These are phyloP conservation scores for Gamsiella multidivaricata DNA, from an alignment of 192 early-diverging fungal species.

Conservation along the genomic window DNA sequence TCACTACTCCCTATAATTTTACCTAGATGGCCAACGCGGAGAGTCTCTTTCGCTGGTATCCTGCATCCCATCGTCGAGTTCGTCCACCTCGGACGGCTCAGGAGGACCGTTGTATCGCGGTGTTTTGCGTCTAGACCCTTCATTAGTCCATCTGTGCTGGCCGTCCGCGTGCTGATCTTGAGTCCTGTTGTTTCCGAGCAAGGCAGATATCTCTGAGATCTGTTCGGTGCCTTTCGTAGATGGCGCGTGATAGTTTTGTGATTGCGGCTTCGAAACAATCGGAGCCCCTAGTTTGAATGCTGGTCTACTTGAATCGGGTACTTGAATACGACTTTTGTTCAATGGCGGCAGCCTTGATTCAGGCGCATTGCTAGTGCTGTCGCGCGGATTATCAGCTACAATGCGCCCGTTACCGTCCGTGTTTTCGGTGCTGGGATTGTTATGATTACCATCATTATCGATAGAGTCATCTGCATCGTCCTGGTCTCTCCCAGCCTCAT, in stretches of 20 bases:
- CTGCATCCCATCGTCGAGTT: neutral
- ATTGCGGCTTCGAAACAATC: constrained; percentile 5
- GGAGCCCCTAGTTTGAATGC: constrained; percentile 38
- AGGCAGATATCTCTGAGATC: constrained; percentile 23
- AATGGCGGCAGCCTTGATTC: constrained; percentile 22
- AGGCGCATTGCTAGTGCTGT: neutral
- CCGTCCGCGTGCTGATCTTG: constrained; percentile 1
- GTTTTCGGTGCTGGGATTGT: neutral
- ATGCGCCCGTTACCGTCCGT: neutral
- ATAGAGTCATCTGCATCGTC: neutral
- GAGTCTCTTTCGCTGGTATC: constrained; percentile 1
- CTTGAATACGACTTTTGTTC: constrained; percentile 30
- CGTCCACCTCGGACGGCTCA: neutral
- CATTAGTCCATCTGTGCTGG: constrained; percentile 36
- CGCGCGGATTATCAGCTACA: neutral
- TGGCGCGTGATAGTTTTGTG: neutral
- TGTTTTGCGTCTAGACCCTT: constrained; percentile 24
- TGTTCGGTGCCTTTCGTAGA: neutral
- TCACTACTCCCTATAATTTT: neutral
- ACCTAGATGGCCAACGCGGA: constrained; percentile 39
- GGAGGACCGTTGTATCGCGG: constrained; percentile 31
- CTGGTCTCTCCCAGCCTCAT: constrained; percentile 3
- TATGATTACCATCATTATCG: neutral
- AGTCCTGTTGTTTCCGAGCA: constrained; percentile 20
- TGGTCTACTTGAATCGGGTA: constrained; percentile 36